Evolutionary conservation across 371 early-diverging fungal genomes (phyloP), one percentile per base, ranked within the genome.

Genomic region (Rhizopus arrhizus): DNA sequence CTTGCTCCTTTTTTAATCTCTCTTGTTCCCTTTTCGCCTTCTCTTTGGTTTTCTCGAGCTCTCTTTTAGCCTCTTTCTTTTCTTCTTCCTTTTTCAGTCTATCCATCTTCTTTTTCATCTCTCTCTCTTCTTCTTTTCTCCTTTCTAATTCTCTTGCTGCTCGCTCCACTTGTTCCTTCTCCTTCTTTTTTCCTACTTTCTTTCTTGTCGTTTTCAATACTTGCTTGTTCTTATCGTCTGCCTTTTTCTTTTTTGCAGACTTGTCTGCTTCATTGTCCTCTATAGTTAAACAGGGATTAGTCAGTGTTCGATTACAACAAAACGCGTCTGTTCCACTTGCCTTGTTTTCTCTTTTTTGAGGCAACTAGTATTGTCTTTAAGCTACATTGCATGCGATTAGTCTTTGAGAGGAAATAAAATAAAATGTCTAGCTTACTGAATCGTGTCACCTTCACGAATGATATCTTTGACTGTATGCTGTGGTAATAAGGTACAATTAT

Each of bases 401-500:
- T 22, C 22, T 22, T 22, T 22, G 22, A 22, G 22, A 22, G 22
- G 22, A 22, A 22, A 36, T 36, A 2, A 36, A 36, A 0, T 9
- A 36, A 36, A 36, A 36, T 36, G 11, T 5, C n/a, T 15, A 36
- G 11, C 15, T 48, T 28, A 48, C 48, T 12, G 28, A 48, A 48
- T 5, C 5, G 9, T 15, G 15, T 67, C 67, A 32, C 57, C 56
- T 40, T 67, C 67, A 35, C 59, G 62, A 12, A 67, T 1, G 1
- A 67, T 12, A 22, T 50, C 56, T 38, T 55, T 35, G 13, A 59
- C 54, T 16, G 4, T 48, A 5, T 33, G 40, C 29, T 58, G 54
- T n/a, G 67, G 62, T 7, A 62, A 41, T 22, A 67, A 56, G 0
- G 31, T 13, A 45, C 42, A 62, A n/a, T 46, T 59, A 36, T 67